Percentiles rank a stretch among this genome's conserved stretches.
Conservation (phyloP, 495 filamentous ascomycete species). For the Xylaria grammica region DNA sequence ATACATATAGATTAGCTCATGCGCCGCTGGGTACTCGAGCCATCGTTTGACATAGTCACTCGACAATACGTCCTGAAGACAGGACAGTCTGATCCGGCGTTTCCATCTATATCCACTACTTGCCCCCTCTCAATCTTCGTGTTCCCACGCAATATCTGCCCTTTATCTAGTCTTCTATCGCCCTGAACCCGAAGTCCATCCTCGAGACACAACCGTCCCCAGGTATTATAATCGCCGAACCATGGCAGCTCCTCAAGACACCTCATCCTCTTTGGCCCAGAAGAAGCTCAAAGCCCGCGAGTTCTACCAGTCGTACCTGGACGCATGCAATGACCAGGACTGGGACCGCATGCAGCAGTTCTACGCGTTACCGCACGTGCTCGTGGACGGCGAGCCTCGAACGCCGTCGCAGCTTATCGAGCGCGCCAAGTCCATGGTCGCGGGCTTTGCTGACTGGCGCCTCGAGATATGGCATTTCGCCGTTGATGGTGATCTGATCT, state of each 20-base stretch:
- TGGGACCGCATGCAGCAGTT: constrained; percentile 5
- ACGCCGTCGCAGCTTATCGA: neutral
- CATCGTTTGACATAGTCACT: too few relatives aligned
- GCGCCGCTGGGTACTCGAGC: too few relatives aligned
- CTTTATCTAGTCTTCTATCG: too few relatives aligned
- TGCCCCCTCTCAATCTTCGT: too few relatives aligned
- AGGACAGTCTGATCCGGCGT: too few relatives aligned
- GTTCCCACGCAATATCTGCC: too few relatives aligned
- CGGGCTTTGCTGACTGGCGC: neutral
- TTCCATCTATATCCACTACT: too few relatives aligned
- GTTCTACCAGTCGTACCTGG: neutral
- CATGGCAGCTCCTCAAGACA: neutral
- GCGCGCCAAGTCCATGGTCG: constrained; percentile 4
- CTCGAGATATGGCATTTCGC: constrained; percentile 3
- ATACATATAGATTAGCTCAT: too few relatives aligned
- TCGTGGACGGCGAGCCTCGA: neutral
- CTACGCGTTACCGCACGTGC: neutral
- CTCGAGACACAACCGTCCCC: too few relatives aligned
- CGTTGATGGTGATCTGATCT: constrained; percentile 8
- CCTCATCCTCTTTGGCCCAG: neutral
- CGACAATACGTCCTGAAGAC: too few relatives aligned
- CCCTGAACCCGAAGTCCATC: too few relatives aligned
- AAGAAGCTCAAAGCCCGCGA: neutral
- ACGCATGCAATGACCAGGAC: neutral
- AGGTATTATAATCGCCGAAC: too few relatives aligned